Evolutionary conservation across 805 yeast genomes (phyloP).

Genomic region (Pichia sporocuriosa): DNA sequence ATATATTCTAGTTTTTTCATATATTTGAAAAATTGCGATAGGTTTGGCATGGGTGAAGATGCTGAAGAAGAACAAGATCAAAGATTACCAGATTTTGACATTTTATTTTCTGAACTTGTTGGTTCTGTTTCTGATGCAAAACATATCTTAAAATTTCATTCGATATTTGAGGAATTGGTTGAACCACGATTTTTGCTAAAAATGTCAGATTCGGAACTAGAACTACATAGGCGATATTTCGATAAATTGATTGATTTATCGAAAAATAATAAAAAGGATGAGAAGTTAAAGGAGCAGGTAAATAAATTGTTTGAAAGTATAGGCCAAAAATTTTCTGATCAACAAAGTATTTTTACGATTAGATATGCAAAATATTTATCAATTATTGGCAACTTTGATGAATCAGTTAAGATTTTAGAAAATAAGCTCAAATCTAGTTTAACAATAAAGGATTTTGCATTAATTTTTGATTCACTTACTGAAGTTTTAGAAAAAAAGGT

Average conservation of each 20-base stretch:
- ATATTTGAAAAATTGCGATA: constrained; percentile 4
- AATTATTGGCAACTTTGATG: constrained; percentile 29
- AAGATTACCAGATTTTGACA: not conserved
- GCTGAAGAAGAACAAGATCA: not conserved
- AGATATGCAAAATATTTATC: constrained; percentile 44
- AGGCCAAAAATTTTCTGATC: constrained; percentile 49
- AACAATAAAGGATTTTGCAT: constrained; percentile 56
- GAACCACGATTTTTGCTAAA: constrained; percentile 31
- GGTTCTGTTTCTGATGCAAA: not conserved
- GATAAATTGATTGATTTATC: constrained; percentile 30
- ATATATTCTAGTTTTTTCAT: constrained; percentile 4
- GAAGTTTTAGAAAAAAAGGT: constrained; percentile 49
- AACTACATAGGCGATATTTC: constrained; percentile 41
- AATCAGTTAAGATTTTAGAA: constrained; percentile 40
- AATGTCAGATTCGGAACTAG: constrained; percentile 38
- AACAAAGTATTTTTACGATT: constrained; percentile 42
- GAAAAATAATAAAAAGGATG: not conserved
- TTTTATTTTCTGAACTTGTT: constrained; percentile 4
- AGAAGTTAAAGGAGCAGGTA: constrained; percentile 7
- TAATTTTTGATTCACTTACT: constrained; percentile 54
- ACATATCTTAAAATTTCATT: constrained; percentile 10
- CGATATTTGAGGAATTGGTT: constrained; percentile 19
- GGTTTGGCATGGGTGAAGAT: not conserved
- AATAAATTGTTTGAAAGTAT: constrained; percentile 29
- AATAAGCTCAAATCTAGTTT: constrained; percentile 39